A percentile compares a stretch with the other conserved stretches of the same genome.
phyloP scores from a whole-genome alignment of 148 eudicot genomes.

The Mesembryanthemum crystallinum region DNA sequence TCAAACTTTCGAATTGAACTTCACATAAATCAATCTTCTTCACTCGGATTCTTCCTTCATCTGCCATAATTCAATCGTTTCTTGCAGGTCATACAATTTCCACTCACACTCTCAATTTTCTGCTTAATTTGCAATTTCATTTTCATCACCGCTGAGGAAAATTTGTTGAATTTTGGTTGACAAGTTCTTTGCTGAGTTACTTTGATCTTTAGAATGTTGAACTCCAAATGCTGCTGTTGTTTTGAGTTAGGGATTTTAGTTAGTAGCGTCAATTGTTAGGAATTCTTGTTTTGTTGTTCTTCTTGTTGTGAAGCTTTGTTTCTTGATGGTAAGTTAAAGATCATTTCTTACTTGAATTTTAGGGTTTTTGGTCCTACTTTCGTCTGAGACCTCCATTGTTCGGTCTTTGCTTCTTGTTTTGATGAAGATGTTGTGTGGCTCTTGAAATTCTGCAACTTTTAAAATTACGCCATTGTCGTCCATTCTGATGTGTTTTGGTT shows the following conservation, averaged over 20 bases:
- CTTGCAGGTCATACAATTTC: background rate
- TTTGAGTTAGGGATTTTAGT: background rate
- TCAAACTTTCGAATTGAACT: constrained; percentile 6
- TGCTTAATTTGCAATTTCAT: background rate
- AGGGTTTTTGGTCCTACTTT: constrained; percentile 7
- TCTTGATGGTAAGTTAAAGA: background rate
- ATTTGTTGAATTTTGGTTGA: background rate
- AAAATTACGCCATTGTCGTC: background rate
- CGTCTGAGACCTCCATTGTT: background rate
- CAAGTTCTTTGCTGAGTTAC: too few species aligned
- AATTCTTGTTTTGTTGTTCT: background rate
- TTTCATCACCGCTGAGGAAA: background rate
- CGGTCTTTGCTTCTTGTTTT: background rate
- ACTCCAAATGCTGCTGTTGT: background rate
- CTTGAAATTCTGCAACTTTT: background rate
- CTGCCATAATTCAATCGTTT: background rate
- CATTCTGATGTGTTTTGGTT: constrained; percentile 3
- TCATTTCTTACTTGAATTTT: background rate
- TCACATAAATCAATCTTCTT: too few species aligned
- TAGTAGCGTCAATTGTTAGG: background rate
- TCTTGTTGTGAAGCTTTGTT: background rate
- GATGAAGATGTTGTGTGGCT: background rate
- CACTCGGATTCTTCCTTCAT: too few species aligned
- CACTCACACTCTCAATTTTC: background rate
- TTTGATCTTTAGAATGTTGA: constrained; percentile 12